Percentiles rank a stretch among this genome's conserved stretches.
phyloP scores from a whole-genome alignment of 1,284 basidiomycete species.

The Sphagnurus paluster region DNA sequence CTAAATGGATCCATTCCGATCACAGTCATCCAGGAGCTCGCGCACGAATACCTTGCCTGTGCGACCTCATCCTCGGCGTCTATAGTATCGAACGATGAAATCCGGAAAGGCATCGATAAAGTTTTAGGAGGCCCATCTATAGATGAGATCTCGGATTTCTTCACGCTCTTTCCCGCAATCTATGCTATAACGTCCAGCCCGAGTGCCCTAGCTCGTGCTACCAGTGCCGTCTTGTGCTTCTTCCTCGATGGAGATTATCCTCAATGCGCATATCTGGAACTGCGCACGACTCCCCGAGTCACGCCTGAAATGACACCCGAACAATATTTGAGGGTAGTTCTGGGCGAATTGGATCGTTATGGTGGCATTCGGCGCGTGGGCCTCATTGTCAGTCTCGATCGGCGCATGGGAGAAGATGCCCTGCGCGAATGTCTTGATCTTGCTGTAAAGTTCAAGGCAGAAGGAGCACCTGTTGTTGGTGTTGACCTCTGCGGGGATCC shows the following conservation, averaged over 20 bases:
- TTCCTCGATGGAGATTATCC: slow-evolving; percentile 56
- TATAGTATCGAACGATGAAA: slow-evolving; percentile 26
- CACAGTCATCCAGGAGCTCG: slow-evolving; percentile 62
- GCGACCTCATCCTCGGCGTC: slow-evolving; percentile 8
- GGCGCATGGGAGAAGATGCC: slow-evolving; percentile 55
- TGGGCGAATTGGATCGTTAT: slow-evolving; percentile 65
- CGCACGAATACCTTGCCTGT: slow-evolving; percentile 38
- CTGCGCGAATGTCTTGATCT: slow-evolving; percentile 57
- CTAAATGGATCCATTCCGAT: slow-evolving; percentile 82
- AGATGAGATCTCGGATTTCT: slow-evolving; percentile 65
- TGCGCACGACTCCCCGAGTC: slow-evolving; percentile 68
- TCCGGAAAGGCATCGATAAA: slow-evolving; percentile 45
- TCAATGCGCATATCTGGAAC: slow-evolving; percentile 70
- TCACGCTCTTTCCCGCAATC: slow-evolving; percentile 72
- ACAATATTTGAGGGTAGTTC: slow-evolving; percentile 62
- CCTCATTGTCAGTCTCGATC: slow-evolving; percentile 73
- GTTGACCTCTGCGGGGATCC: slow-evolving; percentile 83
- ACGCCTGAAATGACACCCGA: slow-evolving; percentile 54
- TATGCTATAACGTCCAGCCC: slow-evolving; percentile 71
- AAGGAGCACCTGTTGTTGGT: slow-evolving; percentile 69
- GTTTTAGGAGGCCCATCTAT: slow-evolving; percentile 55
- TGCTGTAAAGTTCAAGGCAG: slow-evolving; percentile 53
- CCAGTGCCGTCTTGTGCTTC: slow-evolving; percentile 59
- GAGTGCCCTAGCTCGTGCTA: slow-evolving; percentile 48
- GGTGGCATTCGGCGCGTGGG: slow-evolving; percentile 44